Conservation (phyloP, 73 alveolate species). For the Uronychia binucleata region DNA sequence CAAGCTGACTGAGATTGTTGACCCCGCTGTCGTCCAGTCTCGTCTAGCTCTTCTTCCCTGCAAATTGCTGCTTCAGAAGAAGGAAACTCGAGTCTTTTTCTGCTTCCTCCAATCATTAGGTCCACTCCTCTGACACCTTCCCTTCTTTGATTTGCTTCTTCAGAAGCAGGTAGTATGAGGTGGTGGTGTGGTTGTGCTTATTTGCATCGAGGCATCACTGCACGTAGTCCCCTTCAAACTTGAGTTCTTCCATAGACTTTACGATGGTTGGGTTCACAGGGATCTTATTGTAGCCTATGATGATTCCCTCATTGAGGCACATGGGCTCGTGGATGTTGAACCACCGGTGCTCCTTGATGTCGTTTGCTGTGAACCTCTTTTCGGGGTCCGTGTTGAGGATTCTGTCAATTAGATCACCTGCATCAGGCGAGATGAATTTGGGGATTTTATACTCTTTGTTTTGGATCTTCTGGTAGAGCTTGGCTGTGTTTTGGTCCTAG, state of each 20-base stretch:
- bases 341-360: background rate
- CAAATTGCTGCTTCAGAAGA: too few relatives aligned
- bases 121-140: background rate
- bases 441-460: constrained; percentile 1
- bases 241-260: background rate
- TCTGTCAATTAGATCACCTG: constrained; percentile 44
- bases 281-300: background rate
- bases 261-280: background rate
- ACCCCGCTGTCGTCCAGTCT: too few relatives aligned
- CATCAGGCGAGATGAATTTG: constrained; percentile 1
- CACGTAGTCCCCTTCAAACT: background rate
- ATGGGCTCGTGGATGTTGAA: background rate
- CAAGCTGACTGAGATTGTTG: too few relatives aligned
- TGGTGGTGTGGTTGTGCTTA: background rate
- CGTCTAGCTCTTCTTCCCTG: too few relatives aligned
- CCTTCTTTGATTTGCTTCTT: background rate
- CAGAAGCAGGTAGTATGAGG: background rate
- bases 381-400: constrained; percentile 64
- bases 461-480: background rate
- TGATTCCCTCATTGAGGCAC: background rate
- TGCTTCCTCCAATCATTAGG: too few relatives aligned
- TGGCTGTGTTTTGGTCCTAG: background rate
- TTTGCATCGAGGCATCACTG: background rate
- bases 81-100: too few relatives aligned
- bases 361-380: background rate